Conservation (phyloP, 768 basidiomycete species). For the Hericium coralloides region DNA sequence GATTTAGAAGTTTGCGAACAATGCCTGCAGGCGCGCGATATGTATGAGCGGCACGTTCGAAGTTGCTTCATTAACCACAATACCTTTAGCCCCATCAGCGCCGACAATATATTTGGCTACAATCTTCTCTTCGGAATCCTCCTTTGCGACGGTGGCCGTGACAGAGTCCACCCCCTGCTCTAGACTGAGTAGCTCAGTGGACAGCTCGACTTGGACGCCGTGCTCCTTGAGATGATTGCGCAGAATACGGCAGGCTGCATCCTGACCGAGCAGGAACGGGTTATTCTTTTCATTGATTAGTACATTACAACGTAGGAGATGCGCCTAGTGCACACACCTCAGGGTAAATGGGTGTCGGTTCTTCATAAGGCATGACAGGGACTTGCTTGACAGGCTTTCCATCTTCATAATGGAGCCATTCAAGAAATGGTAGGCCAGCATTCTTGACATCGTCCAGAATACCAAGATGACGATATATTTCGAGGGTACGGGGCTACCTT, state of each 20-base stretch:
- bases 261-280: background rate
- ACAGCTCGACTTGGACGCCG: background rate
- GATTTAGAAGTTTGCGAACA: background rate
- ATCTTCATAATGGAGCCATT: background rate
- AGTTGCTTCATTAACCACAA: too few relatives aligned
- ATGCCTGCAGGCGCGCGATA: background rate
- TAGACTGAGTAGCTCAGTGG: background rate
- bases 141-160: background rate
- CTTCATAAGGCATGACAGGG: background rate
- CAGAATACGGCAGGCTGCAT: background rate
- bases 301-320: background rate
- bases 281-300: background rate
- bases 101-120: background rate
- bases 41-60: background rate
- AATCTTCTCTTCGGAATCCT: background rate
- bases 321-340: background rate
- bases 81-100: constrained; percentile 5
- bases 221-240: background rate
- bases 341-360: background rate
- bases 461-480: constrained; percentile 1
- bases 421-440: background rate
- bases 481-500: background rate
- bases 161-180: background rate
- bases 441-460: background rate
- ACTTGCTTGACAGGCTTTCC: background rate